phyloP scores from a whole-genome alignment of 768 basidiomycete species.

The Gloeostereum incarnatum region DNA sequence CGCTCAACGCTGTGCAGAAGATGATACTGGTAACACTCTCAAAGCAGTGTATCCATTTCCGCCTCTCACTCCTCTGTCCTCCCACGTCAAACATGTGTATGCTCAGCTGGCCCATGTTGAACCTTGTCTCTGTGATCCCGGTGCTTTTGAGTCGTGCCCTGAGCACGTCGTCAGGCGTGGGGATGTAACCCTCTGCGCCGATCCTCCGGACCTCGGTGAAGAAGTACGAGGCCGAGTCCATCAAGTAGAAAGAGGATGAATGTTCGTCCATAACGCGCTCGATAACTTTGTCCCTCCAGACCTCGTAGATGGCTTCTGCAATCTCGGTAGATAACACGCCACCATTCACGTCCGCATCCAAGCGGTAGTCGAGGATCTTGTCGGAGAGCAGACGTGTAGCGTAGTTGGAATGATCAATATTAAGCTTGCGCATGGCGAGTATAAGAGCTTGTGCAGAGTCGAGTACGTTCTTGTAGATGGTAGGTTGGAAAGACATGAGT shows the following conservation, averaged over 20 bases:
- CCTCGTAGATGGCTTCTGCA: slow-evolving; percentile 36
- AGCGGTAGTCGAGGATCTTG: slow-evolving; percentile 14
- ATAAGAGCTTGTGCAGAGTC: slow-evolving; percentile 86
- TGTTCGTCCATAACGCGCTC: slow-evolving; percentile 42
- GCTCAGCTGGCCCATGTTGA: slow-evolving; percentile 54
- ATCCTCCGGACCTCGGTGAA: slow-evolving; percentile 82
- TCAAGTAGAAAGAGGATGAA: slow-evolving; percentile 77
- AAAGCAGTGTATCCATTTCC: slow-evolving; percentile 45
- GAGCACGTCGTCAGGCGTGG: slow-evolving; percentile 80
- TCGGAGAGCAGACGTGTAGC: slow-evolving; percentile 4
- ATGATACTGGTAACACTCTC: slow-evolving; percentile 63
- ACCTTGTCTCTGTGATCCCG: slow-evolving; percentile 85
- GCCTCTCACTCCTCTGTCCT: slow-evolving; percentile 38
- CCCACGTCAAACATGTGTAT: slow-evolving; percentile 75
- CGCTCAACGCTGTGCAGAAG: slow-evolving; percentile 62
- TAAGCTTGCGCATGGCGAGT: slow-evolving; percentile 78
- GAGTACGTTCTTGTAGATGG: slow-evolving; percentile 80
- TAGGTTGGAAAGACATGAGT: slow-evolving; percentile 64
- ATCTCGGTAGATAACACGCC: slow-evolving; percentile 34
- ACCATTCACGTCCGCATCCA: slow-evolving; percentile 36
- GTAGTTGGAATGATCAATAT: slow-evolving; percentile 37
- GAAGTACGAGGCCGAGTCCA: slow-evolving; percentile 94
- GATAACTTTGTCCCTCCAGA: slow-evolving; percentile 44
- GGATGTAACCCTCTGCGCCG: slow-evolving; percentile 70
- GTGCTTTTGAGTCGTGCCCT: slow-evolving; percentile 84